These are phyloP conservation scores for Caloboletus firmus DNA, from an alignment of 1,284 basidiomycete species.

Conservation along the genomic window DNA sequence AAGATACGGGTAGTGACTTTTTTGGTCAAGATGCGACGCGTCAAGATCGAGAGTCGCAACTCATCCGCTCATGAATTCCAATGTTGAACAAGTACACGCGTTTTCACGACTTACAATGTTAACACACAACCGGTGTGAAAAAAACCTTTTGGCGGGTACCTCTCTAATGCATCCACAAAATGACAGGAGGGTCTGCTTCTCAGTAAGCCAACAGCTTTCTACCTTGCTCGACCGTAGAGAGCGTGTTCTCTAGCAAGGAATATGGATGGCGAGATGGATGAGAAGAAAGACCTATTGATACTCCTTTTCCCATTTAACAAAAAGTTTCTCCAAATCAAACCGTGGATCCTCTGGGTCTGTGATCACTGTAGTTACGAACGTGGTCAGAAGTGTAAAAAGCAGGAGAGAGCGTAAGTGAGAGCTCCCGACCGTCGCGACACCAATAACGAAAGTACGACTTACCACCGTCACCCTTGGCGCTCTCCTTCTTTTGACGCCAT, in stretches of 20 bases:
- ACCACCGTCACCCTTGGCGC: conserved; percentile 50
- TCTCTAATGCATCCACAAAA: conserved; percentile 16
- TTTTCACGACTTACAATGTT: background rate
- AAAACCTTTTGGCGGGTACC: background rate
- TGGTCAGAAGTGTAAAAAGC: conserved; percentile 13
- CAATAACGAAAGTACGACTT: conserved; percentile 33
- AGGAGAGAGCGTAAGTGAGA: background rate
- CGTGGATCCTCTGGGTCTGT: conserved; percentile 93
- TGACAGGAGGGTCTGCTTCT: background rate
- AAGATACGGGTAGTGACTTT: conserved; percentile 1
- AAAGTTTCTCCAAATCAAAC: conserved; percentile 95
- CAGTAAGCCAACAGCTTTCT: conserved; percentile 7
- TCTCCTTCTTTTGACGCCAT: conserved; percentile 77
- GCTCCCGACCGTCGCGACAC: background rate
- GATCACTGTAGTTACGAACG: conserved; percentile 56
- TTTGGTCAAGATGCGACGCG: conserved; percentile 31
- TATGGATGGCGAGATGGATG: conserved; percentile 22
- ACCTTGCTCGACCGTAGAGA: conserved; percentile 15
- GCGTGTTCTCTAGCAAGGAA: conserved; percentile 29
- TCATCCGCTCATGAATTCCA: background rate
- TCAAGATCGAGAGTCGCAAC: conserved; percentile 2
- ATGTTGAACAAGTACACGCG: background rate
- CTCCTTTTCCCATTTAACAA: conserved; percentile 74
- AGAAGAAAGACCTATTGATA: conserved; percentile 39
- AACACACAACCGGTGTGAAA: background rate